Conservation (phyloP, 176 grass and related monocot genomes). For the Luzula sylvatica region DNA sequence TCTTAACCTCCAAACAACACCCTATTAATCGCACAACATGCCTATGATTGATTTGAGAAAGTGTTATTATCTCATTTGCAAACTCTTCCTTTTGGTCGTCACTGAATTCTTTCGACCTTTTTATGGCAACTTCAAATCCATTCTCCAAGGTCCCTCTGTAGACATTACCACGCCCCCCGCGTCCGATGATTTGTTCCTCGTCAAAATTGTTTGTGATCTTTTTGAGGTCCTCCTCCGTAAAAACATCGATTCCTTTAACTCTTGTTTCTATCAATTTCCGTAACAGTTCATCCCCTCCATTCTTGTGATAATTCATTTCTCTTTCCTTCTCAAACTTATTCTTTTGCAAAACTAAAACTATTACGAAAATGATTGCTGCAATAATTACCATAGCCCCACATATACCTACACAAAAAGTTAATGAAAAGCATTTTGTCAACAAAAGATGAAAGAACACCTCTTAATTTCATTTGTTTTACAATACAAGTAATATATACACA, state of each 20-base stretch:
- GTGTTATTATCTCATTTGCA: slow-evolving; percentile 31
- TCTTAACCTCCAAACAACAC: slow-evolving; percentile 28
- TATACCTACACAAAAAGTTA: too few relatives aligned
- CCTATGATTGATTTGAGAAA: slow-evolving; percentile 30
- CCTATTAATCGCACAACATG: slow-evolving; percentile 31
- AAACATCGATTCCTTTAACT: not conserved
- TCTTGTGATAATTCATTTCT: not conserved
- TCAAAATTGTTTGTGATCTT: not conserved
- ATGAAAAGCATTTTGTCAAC: too few relatives aligned
- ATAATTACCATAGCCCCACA: too few relatives aligned
- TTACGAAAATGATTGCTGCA: not conserved
- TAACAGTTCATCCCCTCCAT: too few relatives aligned
- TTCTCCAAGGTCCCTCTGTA: slow-evolving; percentile 25
- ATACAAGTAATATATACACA: too few relatives aligned
- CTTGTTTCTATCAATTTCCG: not conserved
- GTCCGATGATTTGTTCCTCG: not conserved
- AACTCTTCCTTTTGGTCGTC: slow-evolving; percentile 12
- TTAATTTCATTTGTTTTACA: too few relatives aligned
- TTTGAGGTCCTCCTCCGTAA: slow-evolving; percentile 1
- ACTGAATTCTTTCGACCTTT: slow-evolving; percentile 17
- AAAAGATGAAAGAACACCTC: too few relatives aligned
- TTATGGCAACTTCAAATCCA: slow-evolving; percentile 14
- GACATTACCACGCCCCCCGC: not conserved
- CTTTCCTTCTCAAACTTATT: not conserved
- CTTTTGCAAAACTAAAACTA: not conserved